Percentiles rank a stretch among this genome's conserved stretches.
These are phyloP conservation scores for Platismatia glauca DNA, from an alignment of 495 filamentous ascomycete genomes.

Conservation along the genomic window DNA sequence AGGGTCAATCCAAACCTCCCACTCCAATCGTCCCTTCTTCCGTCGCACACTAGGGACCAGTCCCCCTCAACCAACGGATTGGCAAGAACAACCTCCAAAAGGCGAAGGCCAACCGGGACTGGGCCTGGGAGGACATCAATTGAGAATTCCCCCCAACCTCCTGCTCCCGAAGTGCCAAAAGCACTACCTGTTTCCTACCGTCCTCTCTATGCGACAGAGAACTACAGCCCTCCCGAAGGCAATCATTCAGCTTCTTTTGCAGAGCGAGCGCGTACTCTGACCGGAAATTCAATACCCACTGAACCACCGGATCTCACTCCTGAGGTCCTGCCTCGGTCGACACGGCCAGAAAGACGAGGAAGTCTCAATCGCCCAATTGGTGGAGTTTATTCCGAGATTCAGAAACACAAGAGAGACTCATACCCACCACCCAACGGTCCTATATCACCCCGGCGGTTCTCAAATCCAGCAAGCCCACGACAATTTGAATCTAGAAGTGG, in stretches of 20 bases:
- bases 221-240: slow-evolving; percentile 18
- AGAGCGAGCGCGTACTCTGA: slow-evolving; percentile 19
- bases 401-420: slow-evolving; percentile 19
- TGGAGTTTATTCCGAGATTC: slow-evolving; percentile 22
- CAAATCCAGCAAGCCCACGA: slow-evolving; percentile 17
- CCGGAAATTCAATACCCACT: slow-evolving; percentile 11
- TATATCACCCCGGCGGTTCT: slow-evolving; percentile 15
- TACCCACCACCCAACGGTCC: slow-evolving; percentile 16
- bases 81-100: slow-evolving; percentile 32
- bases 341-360: slow-evolving; percentile 14
- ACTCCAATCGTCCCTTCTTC: slow-evolving; percentile 19
- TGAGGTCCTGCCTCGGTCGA: slow-evolving; percentile 4
- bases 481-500: slow-evolving; percentile 8
- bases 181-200: slow-evolving; percentile 51
- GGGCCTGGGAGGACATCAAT: slow-evolving; percentile 22
- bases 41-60: slow-evolving; percentile 9
- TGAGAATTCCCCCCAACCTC: slow-evolving; percentile 28
- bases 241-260: slow-evolving; percentile 24
- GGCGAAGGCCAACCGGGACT: slow-evolving; percentile 31
- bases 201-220: slow-evolving; percentile 38
- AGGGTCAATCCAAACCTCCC: slow-evolving; percentile 17
- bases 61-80: slow-evolving; percentile 32
- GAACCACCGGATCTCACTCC: slow-evolving; percentile 5
- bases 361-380: slow-evolving; percentile 22
- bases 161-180: slow-evolving; percentile 52